These are phyloP conservation scores for Amyloporia xantha DNA, from an alignment of 768 basidiomycete genomes.

Conservation along the genomic window DNA sequence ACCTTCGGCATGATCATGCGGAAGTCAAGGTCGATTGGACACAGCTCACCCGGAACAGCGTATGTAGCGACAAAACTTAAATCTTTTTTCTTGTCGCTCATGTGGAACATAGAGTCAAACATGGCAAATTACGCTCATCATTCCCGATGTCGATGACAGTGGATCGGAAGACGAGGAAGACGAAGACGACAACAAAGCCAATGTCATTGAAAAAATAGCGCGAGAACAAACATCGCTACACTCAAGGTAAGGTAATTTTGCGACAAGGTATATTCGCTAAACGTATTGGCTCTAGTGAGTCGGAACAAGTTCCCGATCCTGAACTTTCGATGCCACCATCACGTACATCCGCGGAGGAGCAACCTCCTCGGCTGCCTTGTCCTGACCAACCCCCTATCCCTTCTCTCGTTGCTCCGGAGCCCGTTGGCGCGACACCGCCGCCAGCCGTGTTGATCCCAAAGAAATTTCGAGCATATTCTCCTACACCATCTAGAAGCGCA, in stretches of 20 bases:
- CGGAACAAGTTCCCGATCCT: too few relatives aligned
- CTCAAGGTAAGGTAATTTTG: neutral
- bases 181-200: neutral
- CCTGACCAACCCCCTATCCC: too few relatives aligned
- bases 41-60: conserved; percentile 12
- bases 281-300: too few relatives aligned
- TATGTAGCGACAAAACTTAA: too few relatives aligned
- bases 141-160: conserved; percentile 6
- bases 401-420: neutral
- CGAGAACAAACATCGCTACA: too few relatives aligned
- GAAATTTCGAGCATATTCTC: conserved; percentile 2
- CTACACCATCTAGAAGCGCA: conserved; percentile 1
- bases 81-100: neutral
- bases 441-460: neutral
- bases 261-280: too few relatives aligned
- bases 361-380: too few relatives aligned
- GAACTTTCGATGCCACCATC: too few relatives aligned
- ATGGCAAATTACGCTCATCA: conserved; percentile 1
- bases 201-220: too few relatives aligned
- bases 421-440: neutral
- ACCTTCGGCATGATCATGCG: conserved; percentile 44
- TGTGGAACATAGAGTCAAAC: neutral
- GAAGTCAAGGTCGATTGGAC: conserved; percentile 35
- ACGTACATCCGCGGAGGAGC: too few relatives aligned
- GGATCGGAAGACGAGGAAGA: conserved; percentile 1